A percentile compares a stretch with the other conserved stretches of the same genome.
Conservation (phyloP, 257 asterid genomes). For the Knoxia roxburghii region DNA sequence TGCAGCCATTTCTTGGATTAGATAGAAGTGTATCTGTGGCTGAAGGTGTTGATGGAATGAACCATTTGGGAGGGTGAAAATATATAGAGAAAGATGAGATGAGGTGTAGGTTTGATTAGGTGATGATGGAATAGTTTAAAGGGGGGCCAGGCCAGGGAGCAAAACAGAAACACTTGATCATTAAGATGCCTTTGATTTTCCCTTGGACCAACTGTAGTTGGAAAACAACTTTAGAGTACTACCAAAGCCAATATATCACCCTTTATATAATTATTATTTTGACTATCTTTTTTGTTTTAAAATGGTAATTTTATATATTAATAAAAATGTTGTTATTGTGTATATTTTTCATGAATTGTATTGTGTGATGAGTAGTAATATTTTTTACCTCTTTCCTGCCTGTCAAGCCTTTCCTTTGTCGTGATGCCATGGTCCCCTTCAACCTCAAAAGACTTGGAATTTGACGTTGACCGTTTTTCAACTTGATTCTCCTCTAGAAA, state of each 20-base stretch:
- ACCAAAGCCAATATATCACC: conserved; percentile 18
- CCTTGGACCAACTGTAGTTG: conserved; percentile 21
- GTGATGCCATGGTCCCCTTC: not conserved
- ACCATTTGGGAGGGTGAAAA: conserved; percentile 4
- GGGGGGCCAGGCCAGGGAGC: not conserved
- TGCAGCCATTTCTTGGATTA: conserved; percentile 21
- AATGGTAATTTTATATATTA: too few species aligned
- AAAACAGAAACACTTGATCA: conserved; percentile 10
- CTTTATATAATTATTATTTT: not conserved
- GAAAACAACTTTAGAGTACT: conserved; percentile 31
- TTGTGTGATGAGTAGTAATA: too few species aligned
- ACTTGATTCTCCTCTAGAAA: too few species aligned
- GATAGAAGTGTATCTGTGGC: not conserved
- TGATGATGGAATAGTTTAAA: conserved; percentile 4
- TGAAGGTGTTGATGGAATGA: conserved; percentile 12
- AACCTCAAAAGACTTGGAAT: not conserved
- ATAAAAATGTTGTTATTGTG: too few species aligned
- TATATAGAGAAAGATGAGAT: conserved; percentile 10
- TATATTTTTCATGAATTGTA: too few species aligned
- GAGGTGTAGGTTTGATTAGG: conserved; percentile 19
- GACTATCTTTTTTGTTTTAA: not conserved
- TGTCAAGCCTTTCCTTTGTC: conserved; percentile 32
- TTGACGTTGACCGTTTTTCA: too few species aligned
- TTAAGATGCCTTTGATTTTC: conserved; percentile 8
- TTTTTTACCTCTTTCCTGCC: conserved; percentile 14